Base-by-base conservation (phyloP, 2,329 filamentous ascomycete species). In the Cadophora sp. region DNA sequence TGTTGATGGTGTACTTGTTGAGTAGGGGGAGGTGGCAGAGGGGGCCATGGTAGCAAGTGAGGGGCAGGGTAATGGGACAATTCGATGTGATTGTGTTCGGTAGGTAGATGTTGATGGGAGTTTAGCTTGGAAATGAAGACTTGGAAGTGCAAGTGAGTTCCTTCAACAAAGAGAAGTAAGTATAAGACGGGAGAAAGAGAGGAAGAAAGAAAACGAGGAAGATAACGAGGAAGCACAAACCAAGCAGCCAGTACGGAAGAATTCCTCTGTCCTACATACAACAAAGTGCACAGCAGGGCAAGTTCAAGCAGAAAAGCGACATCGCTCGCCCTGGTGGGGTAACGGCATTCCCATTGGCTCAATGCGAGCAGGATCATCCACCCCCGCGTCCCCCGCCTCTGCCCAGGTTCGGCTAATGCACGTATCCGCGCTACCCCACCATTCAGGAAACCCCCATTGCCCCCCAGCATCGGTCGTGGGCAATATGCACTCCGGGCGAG, bases 11-110 rank as follows among this genome's bases (percentile, higher is more conserved):
- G 41, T 13, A 1, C 27, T 22, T 3, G 55, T 33, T 33, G 65
- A 66, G 14, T 47, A 24, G 3, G 64, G 65, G 36, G 65, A 53
- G 18, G 68, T 36, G 6, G 70, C 70, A 58, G 74, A 75, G 22
- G 73, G 73, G 9, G 73, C 65, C 74, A 76, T 76, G 51, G 14
- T 53, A 6, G 36, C 24, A 36, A 22, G 16, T 24, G 30, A 53
- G 43, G 47, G 47, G 16, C 45, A 58, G 24, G 47, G 16, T 53
- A 48, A 39, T 41, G 8, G 33, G 30, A 47, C 36, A 33, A 16
- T 30, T 27, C 11, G 33, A 27, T 24, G 20, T 27, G 16, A 48
- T 8, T 41, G 45, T 30, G 43, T 50, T 9, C 1, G 39, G 24
- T 7, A 39, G 8, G 13, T 45, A 18, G 3, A 13, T 39, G n/a